Percentiles rank a stretch among this genome's conserved stretches.
phyloP scores from a whole-genome alignment of 2,329 filamentous ascomycete genomes.

The Nemania abortiva region DNA sequence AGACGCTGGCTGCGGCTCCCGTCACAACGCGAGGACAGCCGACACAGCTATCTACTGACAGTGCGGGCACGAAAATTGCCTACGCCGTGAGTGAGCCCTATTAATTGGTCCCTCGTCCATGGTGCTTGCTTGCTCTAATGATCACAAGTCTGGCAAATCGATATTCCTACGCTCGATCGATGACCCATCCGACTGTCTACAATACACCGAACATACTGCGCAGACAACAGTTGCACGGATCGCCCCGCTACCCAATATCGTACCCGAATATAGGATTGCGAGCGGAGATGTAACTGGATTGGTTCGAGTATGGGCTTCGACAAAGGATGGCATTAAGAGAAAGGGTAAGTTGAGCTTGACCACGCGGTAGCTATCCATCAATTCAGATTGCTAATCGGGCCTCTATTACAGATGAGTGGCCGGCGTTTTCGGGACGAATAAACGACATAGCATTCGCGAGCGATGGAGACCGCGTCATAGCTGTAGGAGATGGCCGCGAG shows the following conservation, averaged over 20 bases:
- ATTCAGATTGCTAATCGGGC: constrained; percentile 31
- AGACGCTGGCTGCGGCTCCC: constrained; percentile 87
- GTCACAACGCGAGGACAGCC: constrained; percentile 86
- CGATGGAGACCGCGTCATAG: constrained; percentile 95
- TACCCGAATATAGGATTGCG: constrained; percentile 80
- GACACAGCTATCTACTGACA: constrained; percentile 87
- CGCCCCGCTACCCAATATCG: constrained; percentile 77
- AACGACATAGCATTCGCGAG: constrained; percentile 98
- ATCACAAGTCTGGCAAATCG: constrained; percentile 86
- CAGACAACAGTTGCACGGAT: constrained; percentile 94
- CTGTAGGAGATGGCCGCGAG: constrained; percentile 94
- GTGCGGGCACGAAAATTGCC: constrained; percentile 90
- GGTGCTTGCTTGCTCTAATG: constrained; percentile 18
- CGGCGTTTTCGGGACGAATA: constrained; percentile 93
- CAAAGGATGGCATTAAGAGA: constrained; percentile 80
- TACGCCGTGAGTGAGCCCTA: constrained; percentile 77
- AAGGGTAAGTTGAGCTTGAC: constrained; percentile 65
- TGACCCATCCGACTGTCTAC: constrained; percentile 82
- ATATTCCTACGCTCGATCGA: constrained; percentile 97
- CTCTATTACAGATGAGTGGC: constrained; percentile 76
- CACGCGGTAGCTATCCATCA: neutral
- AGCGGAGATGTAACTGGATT: constrained; percentile 88
- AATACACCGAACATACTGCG: constrained; percentile 92
- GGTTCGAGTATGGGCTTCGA: constrained; percentile 93
- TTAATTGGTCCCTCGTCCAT: constrained; percentile 3